Evolutionary conservation across 257 asterid species (phyloP).

Genomic region (Lycium ferocissimum): DNA sequence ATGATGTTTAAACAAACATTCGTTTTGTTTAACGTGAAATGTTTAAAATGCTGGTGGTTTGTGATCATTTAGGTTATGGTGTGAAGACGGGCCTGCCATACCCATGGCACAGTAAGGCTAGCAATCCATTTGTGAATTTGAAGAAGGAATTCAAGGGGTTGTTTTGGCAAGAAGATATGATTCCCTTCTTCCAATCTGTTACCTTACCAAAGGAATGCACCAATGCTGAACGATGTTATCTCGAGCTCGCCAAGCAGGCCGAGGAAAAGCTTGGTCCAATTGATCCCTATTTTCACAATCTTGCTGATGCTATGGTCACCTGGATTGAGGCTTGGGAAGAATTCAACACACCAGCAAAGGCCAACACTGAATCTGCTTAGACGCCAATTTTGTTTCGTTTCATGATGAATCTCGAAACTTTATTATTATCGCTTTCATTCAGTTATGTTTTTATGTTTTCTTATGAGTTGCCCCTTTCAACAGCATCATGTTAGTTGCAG

Average conservation of each 20-base stretch:
- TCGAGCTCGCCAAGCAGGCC: conserved; percentile 69
- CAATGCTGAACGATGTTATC: conserved; percentile 67
- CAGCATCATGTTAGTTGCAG: no score
- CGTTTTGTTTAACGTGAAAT: no score
- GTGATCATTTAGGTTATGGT: conserved; percentile 69
- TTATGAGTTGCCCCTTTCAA: not conserved
- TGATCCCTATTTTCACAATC: conserved; percentile 67
- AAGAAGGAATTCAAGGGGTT: conserved; percentile 74
- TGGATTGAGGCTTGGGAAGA: conserved; percentile 82
- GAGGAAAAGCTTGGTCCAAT: conserved; percentile 59
- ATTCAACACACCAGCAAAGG: conserved; percentile 47
- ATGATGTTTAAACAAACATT: not conserved
- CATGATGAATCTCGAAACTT: conserved; percentile 20
- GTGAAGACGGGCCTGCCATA: conserved; percentile 83
- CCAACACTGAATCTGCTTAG: conserved; percentile 4
- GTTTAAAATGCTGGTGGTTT: conserved; percentile 50
- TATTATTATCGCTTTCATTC: not conserved
- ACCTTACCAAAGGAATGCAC: conserved; percentile 61
- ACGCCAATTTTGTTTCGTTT: not conserved
- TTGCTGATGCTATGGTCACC: conserved; percentile 71
- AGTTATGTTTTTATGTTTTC: not conserved
- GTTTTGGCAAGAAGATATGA: conserved; percentile 78
- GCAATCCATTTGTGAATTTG: conserved; percentile 76
- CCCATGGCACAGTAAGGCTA: conserved; percentile 85
- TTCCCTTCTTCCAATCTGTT: conserved; percentile 69